Evolutionary conservation across 2,329 filamentous ascomycete species (phyloP).

Genomic region (Aspergillus tubingensis): DNA sequence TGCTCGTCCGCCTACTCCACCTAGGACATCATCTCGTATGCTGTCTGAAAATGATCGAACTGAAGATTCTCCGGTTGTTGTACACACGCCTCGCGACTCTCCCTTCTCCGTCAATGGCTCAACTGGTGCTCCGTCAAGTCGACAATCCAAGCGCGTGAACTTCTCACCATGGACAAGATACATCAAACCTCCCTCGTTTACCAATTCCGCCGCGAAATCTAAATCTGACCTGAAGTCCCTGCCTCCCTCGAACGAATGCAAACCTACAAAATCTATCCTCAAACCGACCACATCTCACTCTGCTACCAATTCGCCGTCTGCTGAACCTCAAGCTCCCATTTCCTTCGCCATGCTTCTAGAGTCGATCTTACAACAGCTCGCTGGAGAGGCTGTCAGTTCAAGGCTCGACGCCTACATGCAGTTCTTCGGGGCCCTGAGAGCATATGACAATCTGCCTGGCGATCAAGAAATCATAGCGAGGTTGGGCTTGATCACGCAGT

Average conservation of each 20-base stretch:
- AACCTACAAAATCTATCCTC: constrained; percentile 73
- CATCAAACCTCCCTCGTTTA: constrained; percentile 48
- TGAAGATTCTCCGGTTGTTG: constrained; percentile 34
- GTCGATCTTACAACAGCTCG: constrained; percentile 78
- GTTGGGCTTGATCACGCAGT: constrained; percentile 75
- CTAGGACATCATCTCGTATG: constrained; percentile 43
- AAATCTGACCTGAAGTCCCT: constrained; percentile 51
- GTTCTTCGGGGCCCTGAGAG: constrained; percentile 72
- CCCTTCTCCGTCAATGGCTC: constrained; percentile 43
- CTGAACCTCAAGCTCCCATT: constrained; percentile 52
- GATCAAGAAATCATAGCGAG: constrained; percentile 71
- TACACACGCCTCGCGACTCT: constrained; percentile 46
- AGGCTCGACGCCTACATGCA: constrained; percentile 85
- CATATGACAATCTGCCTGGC: constrained; percentile 80
- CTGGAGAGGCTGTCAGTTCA: constrained; percentile 68
- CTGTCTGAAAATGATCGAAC: constrained; percentile 40
- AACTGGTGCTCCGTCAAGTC: constrained; percentile 37
- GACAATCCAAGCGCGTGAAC: constrained; percentile 60
- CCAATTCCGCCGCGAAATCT: constrained; percentile 30
- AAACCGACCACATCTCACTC: constrained; percentile 61
- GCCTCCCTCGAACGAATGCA: constrained; percentile 53
- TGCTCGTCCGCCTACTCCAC: constrained; percentile 59
- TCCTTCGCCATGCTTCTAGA: constrained; percentile 80
- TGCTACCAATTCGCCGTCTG: constrained; percentile 45
- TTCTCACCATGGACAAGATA: constrained; percentile 62